phyloP scores from a whole-genome alignment of 176 grass and related monocot species.

The Lolium multiflorum region DNA sequence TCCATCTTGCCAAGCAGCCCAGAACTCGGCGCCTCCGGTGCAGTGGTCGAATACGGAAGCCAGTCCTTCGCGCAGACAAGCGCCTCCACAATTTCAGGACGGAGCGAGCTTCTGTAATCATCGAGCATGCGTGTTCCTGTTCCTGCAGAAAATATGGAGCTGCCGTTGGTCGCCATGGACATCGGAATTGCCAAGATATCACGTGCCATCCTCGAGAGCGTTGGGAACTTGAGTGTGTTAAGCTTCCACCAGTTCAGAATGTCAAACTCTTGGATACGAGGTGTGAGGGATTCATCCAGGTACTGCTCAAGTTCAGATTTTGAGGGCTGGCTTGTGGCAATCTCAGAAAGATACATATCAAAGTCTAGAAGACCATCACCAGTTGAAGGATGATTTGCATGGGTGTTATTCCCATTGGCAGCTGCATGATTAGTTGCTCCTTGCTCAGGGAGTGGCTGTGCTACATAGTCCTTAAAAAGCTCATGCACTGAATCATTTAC shows the following conservation, averaged over 20 bases:
- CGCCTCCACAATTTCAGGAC: constrained; percentile 38
- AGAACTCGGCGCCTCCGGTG: not conserved
- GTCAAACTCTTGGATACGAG: constrained; percentile 66
- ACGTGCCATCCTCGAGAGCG: constrained; percentile 70
- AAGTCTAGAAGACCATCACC: constrained; percentile 73
- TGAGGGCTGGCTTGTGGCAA: constrained; percentile 62
- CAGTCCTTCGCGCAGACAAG: constrained; percentile 44
- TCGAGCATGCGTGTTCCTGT: constrained; percentile 57
- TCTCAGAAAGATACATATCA: constrained; percentile 73
- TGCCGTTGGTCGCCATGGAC: constrained; percentile 53
- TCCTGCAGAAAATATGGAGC: constrained; percentile 59
- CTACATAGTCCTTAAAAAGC: constrained; percentile 63
- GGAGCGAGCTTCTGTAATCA: constrained; percentile 43
- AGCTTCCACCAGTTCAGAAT: constrained; percentile 81
- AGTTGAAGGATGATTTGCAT: constrained; percentile 34
- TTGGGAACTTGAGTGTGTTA: constrained; percentile 65
- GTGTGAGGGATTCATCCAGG: constrained; percentile 64
- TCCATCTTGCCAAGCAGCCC: constrained; percentile 20
- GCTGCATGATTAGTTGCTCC: constrained; percentile 45
- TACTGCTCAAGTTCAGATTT: constrained; percentile 71
- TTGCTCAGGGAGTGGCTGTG: constrained; percentile 61
- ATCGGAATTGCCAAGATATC: constrained; percentile 68
- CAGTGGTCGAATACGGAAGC: constrained; percentile 22
- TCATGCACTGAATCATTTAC: constrained; percentile 67
- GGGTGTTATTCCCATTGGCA: constrained; percentile 41